Percentiles rank a stretch among this genome's conserved stretches.
Evolutionary conservation across 192 early-diverging fungal genomes (phyloP).

Genomic region (Coemansia sp.): DNA sequence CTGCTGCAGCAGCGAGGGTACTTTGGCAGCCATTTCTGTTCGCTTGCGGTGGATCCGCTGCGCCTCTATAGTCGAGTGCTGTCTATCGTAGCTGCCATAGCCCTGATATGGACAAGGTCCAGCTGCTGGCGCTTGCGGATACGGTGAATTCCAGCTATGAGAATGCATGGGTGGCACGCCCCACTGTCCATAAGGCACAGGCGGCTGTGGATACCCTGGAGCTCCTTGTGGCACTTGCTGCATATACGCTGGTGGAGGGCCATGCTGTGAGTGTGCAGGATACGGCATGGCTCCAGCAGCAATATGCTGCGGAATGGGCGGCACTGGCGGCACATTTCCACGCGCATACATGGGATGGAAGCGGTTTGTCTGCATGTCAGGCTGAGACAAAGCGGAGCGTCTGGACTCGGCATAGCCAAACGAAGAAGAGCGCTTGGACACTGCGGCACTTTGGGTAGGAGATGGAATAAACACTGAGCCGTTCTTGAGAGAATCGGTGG

Average conservation of each 20-base stretch:
- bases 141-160: constrained; percentile 2
- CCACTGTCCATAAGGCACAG: constrained; percentile 7
- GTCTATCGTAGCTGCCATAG: neutral
- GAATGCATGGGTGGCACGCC: neutral
- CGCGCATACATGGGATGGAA: neutral
- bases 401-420: constrained; percentile 13
- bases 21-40: constrained; percentile 32
- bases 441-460: constrained; percentile 4
- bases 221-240: neutral
- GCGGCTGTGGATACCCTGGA: constrained; percentile 4
- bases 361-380: neutral
- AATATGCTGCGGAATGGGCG: constrained; percentile 28
- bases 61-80: constrained; percentile 8
- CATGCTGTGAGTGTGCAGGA: neutral
- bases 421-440: constrained; percentile 24
- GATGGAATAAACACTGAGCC: constrained; percentile 29
- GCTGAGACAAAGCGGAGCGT: neutral
- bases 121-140: constrained; percentile 1
- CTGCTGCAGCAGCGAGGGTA: constrained; percentile 47
- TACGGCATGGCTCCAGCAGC: neutral
- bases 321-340: constrained; percentile 29
- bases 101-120: neutral
- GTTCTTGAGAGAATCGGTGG: constrained; percentile 29
- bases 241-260: neutral
- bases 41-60: constrained; percentile 23